Percentiles rank a stretch among this genome's conserved stretches.
Evolutionary conservation across 2,329 filamentous ascomycete genomes (phyloP).

Genomic region (Stagonosporopsis chrysanthemi): DNA sequence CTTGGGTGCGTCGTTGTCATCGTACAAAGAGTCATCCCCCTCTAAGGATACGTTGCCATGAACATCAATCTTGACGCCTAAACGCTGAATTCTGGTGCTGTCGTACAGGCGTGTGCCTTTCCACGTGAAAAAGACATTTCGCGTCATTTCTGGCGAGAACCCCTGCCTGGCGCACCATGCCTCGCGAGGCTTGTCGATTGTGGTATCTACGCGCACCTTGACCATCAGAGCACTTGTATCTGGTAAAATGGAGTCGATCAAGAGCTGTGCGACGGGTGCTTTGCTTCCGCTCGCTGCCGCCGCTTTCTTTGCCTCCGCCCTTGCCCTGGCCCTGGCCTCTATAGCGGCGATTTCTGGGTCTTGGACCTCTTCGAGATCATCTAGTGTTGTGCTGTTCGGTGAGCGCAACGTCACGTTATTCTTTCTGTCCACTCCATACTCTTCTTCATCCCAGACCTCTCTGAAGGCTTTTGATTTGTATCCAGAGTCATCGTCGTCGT

Average conservation of each 20-base stretch:
- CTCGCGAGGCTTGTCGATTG: slow-evolving; percentile 70
- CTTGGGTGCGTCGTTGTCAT: slow-evolving; percentile 58
- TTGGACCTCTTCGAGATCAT: slow-evolving; percentile 37
- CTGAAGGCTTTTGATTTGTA: slow-evolving; percentile 21
- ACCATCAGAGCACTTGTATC: slow-evolving; percentile 68
- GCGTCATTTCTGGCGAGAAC: slow-evolving; percentile 58
- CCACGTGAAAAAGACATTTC: slow-evolving; percentile 79
- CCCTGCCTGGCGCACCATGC: slow-evolving; percentile 73
- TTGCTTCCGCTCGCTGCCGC: slow-evolving; percentile 17
- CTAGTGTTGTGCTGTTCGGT: slow-evolving; percentile 15
- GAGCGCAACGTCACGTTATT: slow-evolving; percentile 17
- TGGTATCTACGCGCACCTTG: slow-evolving; percentile 71
- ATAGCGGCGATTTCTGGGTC: slow-evolving; percentile 41
- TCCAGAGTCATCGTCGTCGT: slow-evolving; percentile 27
- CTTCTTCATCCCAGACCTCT: background rate
- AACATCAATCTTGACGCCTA: slow-evolving; percentile 59
- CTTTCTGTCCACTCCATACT: background rate
- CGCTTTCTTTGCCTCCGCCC: slow-evolving; percentile 30
- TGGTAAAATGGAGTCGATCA: slow-evolving; percentile 73
- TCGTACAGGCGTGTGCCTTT: slow-evolving; percentile 75
- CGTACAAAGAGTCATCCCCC: slow-evolving; percentile 56
- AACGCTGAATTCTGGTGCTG: slow-evolving; percentile 64
- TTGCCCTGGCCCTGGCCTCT: slow-evolving; percentile 35
- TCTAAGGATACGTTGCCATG: slow-evolving; percentile 50
- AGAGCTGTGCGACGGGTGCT: slow-evolving; percentile 62